Conservation (phyloP, 257 asterid genomes). For the Solanum ossicruentum region DNA sequence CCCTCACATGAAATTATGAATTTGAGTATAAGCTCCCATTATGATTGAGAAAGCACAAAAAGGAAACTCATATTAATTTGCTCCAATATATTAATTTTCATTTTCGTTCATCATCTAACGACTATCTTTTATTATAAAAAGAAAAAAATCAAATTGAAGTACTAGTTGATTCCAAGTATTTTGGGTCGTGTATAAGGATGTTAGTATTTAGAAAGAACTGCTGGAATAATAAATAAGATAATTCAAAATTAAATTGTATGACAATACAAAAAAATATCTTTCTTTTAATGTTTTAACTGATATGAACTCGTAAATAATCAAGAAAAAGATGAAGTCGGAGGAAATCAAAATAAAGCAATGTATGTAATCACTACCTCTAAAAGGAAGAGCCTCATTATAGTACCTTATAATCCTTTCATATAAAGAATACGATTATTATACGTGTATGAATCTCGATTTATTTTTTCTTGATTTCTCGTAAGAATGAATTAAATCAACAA, state of each 20-base stretch:
- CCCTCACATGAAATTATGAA: neutral
- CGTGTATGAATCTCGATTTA: neutral
- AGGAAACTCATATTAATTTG: neutral
- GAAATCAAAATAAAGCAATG: neutral
- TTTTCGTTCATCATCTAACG: neutral
- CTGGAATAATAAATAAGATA: no score
- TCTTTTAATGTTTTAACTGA: no score
- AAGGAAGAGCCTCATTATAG: no score
- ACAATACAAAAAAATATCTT: no score
- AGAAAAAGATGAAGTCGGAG: neutral
- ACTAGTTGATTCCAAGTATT: neutral
- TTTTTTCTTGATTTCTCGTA: neutral
- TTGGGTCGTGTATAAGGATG: neutral
- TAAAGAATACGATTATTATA: neutral
- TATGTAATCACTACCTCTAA: rapidly evolving
- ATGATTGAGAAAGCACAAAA: neutral
- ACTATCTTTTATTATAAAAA: neutral
- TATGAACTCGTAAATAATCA: neutral
- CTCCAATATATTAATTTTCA: neutral
- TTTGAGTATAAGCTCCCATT: neutral
- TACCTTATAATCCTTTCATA: neutral
- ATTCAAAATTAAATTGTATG: no score
- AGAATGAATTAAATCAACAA: no score
- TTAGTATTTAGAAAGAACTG: no score
- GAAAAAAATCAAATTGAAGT: neutral